These are phyloP conservation scores for Sarcocystis neurona DNA, from an alignment of 169 alveolate species.

Conservation along the genomic window DNA sequence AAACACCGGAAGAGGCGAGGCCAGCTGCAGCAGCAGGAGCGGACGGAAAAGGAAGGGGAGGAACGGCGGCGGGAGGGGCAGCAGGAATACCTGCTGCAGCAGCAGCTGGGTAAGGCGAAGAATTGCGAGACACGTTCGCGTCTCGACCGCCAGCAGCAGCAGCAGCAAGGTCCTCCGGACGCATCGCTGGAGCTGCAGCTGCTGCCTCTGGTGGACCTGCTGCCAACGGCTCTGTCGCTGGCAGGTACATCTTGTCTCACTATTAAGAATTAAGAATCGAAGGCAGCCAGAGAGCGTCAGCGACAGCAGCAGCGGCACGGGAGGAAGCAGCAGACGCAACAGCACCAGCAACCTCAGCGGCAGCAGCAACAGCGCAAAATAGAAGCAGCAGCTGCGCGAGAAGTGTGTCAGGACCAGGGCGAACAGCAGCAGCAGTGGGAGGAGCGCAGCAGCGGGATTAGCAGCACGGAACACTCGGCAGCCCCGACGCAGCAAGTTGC, in stretches of 20 bases:
- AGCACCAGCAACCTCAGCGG: no score
- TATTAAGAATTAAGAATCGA: background rate
- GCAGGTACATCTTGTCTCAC: background rate
- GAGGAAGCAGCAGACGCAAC: slow-evolving; percentile 7
- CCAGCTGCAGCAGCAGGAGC: no score
- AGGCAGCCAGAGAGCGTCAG: background rate
- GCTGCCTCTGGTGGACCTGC: slow-evolving; percentile 29
- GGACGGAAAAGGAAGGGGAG: background rate
- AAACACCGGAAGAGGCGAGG: no score
- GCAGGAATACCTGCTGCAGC: slow-evolving; percentile 9
- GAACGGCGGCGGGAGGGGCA: background rate
- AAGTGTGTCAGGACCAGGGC: no score
- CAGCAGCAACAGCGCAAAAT: no score
- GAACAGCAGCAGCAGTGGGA: no score
- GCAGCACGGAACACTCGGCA: no score
- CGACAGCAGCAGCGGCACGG: slow-evolving; percentile 29
- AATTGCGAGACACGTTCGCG: background rate
- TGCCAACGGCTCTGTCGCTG: background rate
- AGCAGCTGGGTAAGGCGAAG: slow-evolving; percentile 30
- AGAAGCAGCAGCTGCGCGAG: no score
- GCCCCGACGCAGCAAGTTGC: no score
- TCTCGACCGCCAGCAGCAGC: background rate
- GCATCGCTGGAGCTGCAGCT: slow-evolving; percentile 18
- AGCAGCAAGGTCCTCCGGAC: background rate
- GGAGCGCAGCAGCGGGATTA: no score